phyloP scores from a whole-genome alignment of 2,329 filamentous ascomycete genomes.

The Fusarium austroafricanum region DNA sequence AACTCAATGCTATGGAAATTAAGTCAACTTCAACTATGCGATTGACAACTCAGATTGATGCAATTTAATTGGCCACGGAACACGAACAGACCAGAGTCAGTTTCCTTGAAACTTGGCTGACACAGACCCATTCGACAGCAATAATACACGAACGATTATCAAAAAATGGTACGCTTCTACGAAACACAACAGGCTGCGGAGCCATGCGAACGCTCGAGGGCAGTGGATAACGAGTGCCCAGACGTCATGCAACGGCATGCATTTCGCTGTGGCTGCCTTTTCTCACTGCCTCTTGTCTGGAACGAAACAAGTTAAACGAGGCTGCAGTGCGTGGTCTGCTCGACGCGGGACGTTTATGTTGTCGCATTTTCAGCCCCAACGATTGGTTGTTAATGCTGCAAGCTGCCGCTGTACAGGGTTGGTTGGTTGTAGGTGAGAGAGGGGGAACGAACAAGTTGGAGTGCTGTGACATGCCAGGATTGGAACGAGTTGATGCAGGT shows the following conservation, averaged over 20 bases:
- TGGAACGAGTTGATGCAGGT: constrained; percentile 17
- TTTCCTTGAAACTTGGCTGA: constrained; percentile 29
- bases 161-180: constrained; percentile 14
- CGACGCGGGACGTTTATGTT: constrained; percentile 18
- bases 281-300: constrained; percentile 12
- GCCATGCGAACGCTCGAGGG: constrained; percentile 18
- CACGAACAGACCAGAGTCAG: constrained; percentile 4
- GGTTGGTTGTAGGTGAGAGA: constrained; percentile 17
- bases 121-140: constrained; percentile 14
- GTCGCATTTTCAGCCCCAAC: constrained; percentile 6
- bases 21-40: not conserved
- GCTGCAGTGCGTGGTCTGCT: constrained; percentile 33
- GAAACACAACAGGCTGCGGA: constrained; percentile 24
- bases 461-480: constrained; percentile 25
- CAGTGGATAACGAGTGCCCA: constrained; percentile 14
- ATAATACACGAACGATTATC: constrained; percentile 7
- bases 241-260: constrained; percentile 25
- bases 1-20: not conserved
- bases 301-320: constrained; percentile 34
- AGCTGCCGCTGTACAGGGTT: constrained; percentile 21
- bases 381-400: constrained; percentile 35
- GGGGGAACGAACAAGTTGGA: constrained; percentile 7
- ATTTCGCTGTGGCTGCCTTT: constrained; percentile 28
- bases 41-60: not conserved
- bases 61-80: constrained; percentile 28